Evolutionary conservation across 768 basidiomycete species (phyloP), one percentile per base, ranked within the genome.

Genomic region (Boletus eberwhitei): DNA sequence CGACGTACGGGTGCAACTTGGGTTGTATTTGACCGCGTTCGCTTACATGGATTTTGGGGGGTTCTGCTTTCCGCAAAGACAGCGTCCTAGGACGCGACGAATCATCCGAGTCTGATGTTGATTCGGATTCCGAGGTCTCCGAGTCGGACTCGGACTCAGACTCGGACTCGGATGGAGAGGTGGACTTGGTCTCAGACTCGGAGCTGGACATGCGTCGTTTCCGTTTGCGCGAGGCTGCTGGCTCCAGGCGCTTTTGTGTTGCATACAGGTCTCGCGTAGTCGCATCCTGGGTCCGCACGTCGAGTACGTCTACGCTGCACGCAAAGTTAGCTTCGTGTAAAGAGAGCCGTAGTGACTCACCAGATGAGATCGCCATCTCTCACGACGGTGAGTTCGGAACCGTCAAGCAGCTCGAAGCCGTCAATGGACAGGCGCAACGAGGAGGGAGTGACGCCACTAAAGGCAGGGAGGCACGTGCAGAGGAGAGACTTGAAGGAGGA

Each of bases 351-450:
- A n/a, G 26, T 0, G 2, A 56, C 66, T 49, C 50, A 67, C 71
- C 53, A 63, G 16, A 71, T 60, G 4, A 69, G 22, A 24, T 71
- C 69, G 0, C 69, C 69, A 12, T 71, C 69, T 41, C 63, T 58
- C 7, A 71, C 42, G 38, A 71, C 38, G 2, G 34, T 46, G n/a
- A 71, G 53, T 5, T 69, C 65, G 4, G 59, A 70, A 2, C 38
- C 24, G 26, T 72, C 69, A 4, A 71, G 63, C 8, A 71, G 48
- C 38, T 69, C 60, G 11, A 67, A 71, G 16, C 54, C 71, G 45
- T 71, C 69, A 37, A 71, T 57, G n/a, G 60, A 53, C 13, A 71
- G 59, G 12, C 22, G 48, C 31, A 70, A 21, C 8, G 16, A 50
- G 13, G 53, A n/a, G 0, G 65, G 45, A 0, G 40, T 2, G 8